phyloP scores from a whole-genome alignment of 164 flowering plant genomes.

The Vitis rupestris region DNA sequence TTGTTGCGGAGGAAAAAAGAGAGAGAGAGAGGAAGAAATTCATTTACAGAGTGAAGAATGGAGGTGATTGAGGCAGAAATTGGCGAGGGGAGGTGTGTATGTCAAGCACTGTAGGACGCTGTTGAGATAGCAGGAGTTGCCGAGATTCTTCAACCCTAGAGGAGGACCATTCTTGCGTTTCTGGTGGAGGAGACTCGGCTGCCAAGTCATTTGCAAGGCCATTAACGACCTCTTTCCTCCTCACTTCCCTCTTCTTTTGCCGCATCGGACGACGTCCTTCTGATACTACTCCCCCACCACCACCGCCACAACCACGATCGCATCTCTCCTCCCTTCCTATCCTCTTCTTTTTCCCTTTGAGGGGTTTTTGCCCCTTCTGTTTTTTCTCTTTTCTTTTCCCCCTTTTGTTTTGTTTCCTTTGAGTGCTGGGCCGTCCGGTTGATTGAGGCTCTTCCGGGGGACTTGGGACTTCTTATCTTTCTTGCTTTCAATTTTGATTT shows the following conservation, averaged over 20 bases:
- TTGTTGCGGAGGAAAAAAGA: background rate
- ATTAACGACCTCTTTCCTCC: slow-evolving; percentile 31
- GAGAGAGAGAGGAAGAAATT: background rate
- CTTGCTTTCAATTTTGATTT: too few species aligned
- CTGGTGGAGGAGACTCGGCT: slow-evolving; percentile 46
- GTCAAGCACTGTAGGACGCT: slow-evolving; percentile 98
- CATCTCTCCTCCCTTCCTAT: slow-evolving; percentile 13
- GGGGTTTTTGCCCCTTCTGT: background rate
- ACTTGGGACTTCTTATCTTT: too few species aligned
- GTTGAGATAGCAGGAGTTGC: slow-evolving; percentile 93
- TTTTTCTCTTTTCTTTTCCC: too few species aligned
- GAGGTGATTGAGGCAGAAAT: slow-evolving; percentile 68
- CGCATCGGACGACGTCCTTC: slow-evolving; percentile 14
- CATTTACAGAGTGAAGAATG: slow-evolving; percentile 61
- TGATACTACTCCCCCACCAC: slow-evolving; percentile 12
- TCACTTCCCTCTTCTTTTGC: slow-evolving; percentile 1
- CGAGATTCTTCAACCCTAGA: slow-evolving; percentile 80
- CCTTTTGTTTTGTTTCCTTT: too few species aligned
- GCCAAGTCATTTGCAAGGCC: slow-evolving; percentile 88
- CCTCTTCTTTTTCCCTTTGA: background rate
- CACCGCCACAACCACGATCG: slow-evolving; percentile 24
- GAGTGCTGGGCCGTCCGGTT: too few species aligned
- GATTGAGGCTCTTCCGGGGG: too few species aligned
- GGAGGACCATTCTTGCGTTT: slow-evolving; percentile 61
- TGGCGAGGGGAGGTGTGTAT: slow-evolving; percentile 95